phyloP scores from a whole-genome alignment of 805 yeast species.

The Candida palmyrensis region DNA sequence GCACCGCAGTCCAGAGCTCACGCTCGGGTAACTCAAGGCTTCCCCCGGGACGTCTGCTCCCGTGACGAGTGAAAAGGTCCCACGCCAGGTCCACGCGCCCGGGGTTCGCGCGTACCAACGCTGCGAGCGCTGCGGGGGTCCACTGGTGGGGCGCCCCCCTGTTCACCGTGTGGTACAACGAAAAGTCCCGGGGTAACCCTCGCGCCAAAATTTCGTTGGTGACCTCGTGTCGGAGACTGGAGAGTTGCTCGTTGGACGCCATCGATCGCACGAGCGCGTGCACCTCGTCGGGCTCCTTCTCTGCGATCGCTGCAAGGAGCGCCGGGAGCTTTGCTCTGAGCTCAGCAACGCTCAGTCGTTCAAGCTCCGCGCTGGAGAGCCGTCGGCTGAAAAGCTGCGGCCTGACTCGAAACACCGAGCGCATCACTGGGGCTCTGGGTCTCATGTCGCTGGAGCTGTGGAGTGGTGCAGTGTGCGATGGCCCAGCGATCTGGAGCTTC shows the following conservation, averaged over 20 bases:
- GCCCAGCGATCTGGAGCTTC: too few species aligned
- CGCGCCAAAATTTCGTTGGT: conserved; percentile 14
- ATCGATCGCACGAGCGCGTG: conserved; percentile 1
- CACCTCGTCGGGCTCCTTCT: neutral
- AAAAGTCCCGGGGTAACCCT: conserved; percentile 19
- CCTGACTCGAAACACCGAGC: too few species aligned
- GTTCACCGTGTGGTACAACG: conserved; percentile 22
- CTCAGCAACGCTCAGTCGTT: too few species aligned
- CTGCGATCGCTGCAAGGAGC: too few species aligned
- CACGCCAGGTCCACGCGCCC: conserved; percentile 49
- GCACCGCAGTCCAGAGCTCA: conserved; percentile 15
- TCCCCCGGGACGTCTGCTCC: conserved; percentile 4
- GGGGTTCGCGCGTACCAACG: conserved; percentile 41
- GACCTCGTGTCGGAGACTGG: conserved; percentile 9
- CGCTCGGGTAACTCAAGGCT: conserved; percentile 14
- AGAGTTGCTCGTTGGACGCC: neutral
- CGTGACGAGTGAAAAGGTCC: conserved; percentile 37
- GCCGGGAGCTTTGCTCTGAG: too few species aligned
- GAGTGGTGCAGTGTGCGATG: too few species aligned
- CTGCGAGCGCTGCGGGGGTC: conserved; percentile 8
- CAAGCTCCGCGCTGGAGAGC: too few species aligned
- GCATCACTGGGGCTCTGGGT: too few species aligned
- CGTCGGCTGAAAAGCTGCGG: too few species aligned
- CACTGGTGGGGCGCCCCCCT: conserved; percentile 10
- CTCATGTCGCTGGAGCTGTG: too few species aligned